These are phyloP conservation scores for Coemansia sp. DNA, from an alignment of 192 early-diverging fungal genomes.

Conservation along the genomic window DNA sequence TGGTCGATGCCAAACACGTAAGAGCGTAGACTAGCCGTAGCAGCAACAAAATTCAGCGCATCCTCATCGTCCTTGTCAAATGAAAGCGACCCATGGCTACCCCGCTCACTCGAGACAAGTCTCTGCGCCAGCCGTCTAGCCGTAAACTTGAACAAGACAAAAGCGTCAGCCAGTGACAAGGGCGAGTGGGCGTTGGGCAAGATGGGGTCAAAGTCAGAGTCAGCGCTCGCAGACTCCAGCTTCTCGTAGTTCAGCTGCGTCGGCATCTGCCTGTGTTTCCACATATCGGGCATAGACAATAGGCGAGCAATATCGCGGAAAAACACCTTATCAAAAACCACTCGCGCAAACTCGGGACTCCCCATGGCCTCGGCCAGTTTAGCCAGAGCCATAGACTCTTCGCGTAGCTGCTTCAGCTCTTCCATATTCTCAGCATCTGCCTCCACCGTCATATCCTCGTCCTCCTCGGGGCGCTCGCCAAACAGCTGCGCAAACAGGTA, in stretches of 20 bases:
- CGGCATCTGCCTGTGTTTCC: slow-evolving; percentile 74
- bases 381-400: slow-evolving; percentile 72
- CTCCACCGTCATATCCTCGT: slow-evolving; percentile 39
- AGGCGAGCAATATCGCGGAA: slow-evolving; percentile 74
- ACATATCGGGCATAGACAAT: slow-evolving; percentile 83
- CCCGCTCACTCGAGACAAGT: neutral
- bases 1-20: slow-evolving; percentile 75
- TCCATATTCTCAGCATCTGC: slow-evolving; percentile 59
- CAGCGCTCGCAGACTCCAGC: slow-evolving; percentile 13
- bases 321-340: slow-evolving; percentile 83
- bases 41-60: slow-evolving; percentile 91
- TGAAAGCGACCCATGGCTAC: slow-evolving; percentile 21
- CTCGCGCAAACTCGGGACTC: slow-evolving; percentile 57
- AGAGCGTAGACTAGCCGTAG: slow-evolving; percentile 85
- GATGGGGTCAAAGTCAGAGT: slow-evolving; percentile 12
- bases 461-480: slow-evolving; percentile 55
- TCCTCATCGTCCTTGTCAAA: slow-evolving; percentile 98
- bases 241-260: slow-evolving; percentile 61
- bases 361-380: slow-evolving; percentile 63
- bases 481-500: slow-evolving; percentile 85
- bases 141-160: slow-evolving; percentile 69
- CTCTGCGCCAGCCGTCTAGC: slow-evolving; percentile 18
- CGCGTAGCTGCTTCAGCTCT: slow-evolving; percentile 70
- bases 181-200: slow-evolving; percentile 65
- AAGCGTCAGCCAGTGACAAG: slow-evolving; percentile 70